Base-by-base conservation (phyloP, 805 yeast species). In the Candida easanensis region DNA sequence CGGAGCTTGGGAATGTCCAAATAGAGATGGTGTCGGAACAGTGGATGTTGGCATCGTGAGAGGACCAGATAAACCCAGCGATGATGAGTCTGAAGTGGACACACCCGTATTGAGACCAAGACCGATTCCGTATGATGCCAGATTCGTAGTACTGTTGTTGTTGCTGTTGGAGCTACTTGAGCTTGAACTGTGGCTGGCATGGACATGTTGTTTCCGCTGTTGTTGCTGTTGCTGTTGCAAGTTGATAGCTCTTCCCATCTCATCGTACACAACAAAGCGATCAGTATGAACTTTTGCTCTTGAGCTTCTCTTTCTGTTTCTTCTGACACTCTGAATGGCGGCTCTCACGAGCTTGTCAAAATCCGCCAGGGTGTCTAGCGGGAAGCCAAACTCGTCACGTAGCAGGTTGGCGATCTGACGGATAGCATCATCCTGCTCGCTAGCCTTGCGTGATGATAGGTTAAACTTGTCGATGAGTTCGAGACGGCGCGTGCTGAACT, bases 261-360 rank as follows among this genome's bases (percentile, higher is more conserved):
- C 57, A 17, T 50, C 55, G 31, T 49, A 50, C 10, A 47, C 37
- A 11, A 57, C 42, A 18, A 55, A 55, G 17, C 59, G 42, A 23
- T 55, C 57, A 16, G 42, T 46, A 20, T 49, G 39, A 3, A 55
- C 40, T 18, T 56, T 44, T 3, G 62, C 54, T 20, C 57, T 45
- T 8, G 61, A 54, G 17, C 79, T 76, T 50, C 96, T 64, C 58
- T 84, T 87, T 46, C 96, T 73, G 62, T 91, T 91, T 51, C 99
- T 71, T 49, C 98, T 70, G 2, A 87, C 97, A 39, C 95, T 83
- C 64, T 91, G 99, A 21, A 91, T 83, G 1, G 97, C 98, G 9
- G 96, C 95, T 28, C 96, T 71, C 0, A 93, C 97, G 27, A 91
- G 71, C 61, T 84, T 86, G 62, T 89, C 96, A 60, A 91, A 91